phyloP scores from a whole-genome alignment of 2,329 filamentous ascomycete genomes.

The Cadophora luteo-olivacea region DNA sequence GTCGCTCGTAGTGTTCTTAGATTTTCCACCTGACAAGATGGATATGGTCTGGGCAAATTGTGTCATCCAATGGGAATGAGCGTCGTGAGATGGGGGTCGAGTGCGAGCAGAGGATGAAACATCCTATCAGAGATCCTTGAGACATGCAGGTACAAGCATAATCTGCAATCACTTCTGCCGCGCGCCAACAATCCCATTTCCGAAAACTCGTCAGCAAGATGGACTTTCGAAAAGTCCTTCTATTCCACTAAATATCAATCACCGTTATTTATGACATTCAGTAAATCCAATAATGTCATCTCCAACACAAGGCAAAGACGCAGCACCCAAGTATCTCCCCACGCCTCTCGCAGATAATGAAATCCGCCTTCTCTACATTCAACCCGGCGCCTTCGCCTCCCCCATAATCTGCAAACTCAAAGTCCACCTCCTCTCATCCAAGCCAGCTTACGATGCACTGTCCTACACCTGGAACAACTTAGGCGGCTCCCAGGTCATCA shows the following conservation, averaged over 20 bases:
- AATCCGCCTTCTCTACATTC: not conserved
- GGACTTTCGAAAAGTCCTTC: too few species aligned
- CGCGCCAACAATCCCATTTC: not conserved
- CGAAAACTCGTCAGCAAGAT: not conserved
- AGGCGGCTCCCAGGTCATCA: not conserved
- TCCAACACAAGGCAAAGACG: not conserved
- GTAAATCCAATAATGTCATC: not conserved
- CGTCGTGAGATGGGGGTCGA: too few species aligned
- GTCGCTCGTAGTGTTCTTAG: too few species aligned
- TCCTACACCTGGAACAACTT: not conserved
- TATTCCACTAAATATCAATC: too few species aligned
- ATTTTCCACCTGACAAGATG: too few species aligned
- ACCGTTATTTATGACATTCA: not conserved
- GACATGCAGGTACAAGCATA: not conserved
- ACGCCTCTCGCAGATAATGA: not conserved
- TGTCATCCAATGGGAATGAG: too few species aligned
- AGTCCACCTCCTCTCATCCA: not conserved
- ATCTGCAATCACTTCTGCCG: not conserved
- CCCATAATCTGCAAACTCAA: not conserved
- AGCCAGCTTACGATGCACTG: not conserved
- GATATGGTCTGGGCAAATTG: too few species aligned
- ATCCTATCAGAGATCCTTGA: too few species aligned
- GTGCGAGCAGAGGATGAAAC: too few species aligned
- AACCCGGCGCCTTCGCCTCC: not conserved
- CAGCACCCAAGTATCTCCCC: not conserved